Evolutionary conservation across 78 protist genomes (phyloP).

Genomic region (Chrysochromulina tobinii): DNA sequence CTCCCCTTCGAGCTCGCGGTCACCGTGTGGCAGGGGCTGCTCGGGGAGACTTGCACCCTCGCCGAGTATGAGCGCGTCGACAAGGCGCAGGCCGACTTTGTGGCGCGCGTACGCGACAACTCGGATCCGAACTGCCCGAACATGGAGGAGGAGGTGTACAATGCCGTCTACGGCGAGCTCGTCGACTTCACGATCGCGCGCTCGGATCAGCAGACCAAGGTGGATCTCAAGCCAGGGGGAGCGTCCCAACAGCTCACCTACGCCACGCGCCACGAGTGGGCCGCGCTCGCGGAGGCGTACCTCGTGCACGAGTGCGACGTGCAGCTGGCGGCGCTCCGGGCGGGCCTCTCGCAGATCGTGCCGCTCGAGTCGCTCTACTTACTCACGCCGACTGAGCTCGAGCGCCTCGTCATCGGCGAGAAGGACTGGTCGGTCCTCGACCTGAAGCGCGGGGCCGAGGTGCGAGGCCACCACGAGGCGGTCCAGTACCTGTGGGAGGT

Average conservation of each 20-base stretch:
- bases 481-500: slow-evolving; percentile 53
- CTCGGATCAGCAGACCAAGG: background rate
- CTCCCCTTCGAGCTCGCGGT: background rate
- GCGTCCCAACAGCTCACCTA: background rate
- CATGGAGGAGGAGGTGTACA: background rate
- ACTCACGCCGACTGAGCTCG: slow-evolving; percentile 49
- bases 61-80: background rate
- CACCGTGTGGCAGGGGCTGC: background rate
- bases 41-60: background rate
- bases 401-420: slow-evolving; percentile 62
- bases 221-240: background rate
- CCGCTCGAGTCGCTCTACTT: slow-evolving; percentile 35
- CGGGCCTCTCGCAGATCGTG: background rate
- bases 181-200: background rate
- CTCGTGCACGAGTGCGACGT: background rate
- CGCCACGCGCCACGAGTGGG: background rate
- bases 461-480: background rate
- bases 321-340: background rate
- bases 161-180: background rate
- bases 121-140: background rate
- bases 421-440: slow-evolving; percentile 44
- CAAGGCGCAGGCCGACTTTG: background rate
- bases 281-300: background rate
- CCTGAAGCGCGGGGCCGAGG: slow-evolving; percentile 38
- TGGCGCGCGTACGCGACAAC: background rate